These are phyloP conservation scores for Neonectria ditissima DNA, from an alignment of 2,329 filamentous ascomycete species.

Conservation along the genomic window DNA sequence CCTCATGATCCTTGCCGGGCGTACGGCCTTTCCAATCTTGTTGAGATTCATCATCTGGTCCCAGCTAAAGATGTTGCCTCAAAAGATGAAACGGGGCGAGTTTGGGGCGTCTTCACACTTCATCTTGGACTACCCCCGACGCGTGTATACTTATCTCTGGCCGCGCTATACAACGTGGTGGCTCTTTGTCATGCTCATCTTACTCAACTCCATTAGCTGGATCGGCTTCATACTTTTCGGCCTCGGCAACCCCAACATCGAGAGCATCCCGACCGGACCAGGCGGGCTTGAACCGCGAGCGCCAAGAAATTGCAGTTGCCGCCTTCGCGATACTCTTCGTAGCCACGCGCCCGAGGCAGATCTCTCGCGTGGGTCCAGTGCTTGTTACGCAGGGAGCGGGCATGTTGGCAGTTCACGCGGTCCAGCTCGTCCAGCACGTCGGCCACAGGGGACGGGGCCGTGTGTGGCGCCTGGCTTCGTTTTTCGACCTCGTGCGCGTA, in stretches of 20 bases:
- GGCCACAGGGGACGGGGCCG: not conserved
- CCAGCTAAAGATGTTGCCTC: not conserved
- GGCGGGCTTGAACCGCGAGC: too few species aligned
- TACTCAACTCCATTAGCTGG: not conserved
- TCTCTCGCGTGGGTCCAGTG: too few species aligned
- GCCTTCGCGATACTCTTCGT: too few species aligned
- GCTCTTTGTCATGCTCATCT: slow-evolving; percentile 1
- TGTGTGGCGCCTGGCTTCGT: not conserved
- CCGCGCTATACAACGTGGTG: not conserved
- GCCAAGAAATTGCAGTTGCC: too few species aligned
- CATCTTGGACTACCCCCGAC: slow-evolving; percentile 1
- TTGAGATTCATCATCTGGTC: slow-evolving; percentile 4
- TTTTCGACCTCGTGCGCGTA: slow-evolving; percentile 13
- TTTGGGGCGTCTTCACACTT: not conserved
- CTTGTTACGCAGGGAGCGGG: too few species aligned
- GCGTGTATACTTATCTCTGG: slow-evolving; percentile 1
- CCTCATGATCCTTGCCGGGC: slow-evolving; percentile 4
- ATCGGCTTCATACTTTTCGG: not conserved
- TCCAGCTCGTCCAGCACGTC: slow-evolving; percentile 2
- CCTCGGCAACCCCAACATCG: not conserved
- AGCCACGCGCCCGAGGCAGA: too few species aligned
- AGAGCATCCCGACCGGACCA: not conserved
- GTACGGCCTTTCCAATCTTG: slow-evolving; percentile 10
- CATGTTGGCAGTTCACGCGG: not conserved
- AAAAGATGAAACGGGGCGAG: not conserved